Conservation (phyloP, 306 rosid species). For the Vachellia pachyceras region DNA sequence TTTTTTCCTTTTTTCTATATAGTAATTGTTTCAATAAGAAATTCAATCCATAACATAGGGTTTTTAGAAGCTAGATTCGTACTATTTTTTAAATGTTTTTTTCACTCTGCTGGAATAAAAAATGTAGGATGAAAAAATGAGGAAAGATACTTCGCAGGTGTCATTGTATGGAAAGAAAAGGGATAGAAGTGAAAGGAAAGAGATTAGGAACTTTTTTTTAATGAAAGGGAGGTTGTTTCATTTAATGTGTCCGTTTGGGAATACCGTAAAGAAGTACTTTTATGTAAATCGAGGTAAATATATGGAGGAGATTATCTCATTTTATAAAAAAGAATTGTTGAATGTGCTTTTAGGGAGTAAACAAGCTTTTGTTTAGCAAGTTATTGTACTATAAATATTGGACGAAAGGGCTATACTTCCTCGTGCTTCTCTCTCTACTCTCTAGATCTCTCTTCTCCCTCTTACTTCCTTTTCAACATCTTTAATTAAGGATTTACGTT, state of each 20-base stretch:
- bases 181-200: background rate
- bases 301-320: too few relatives aligned
- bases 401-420: background rate
- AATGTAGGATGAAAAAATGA: background rate
- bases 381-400: background rate
- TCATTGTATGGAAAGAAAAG: slow-evolving; percentile 3
- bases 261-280: too few relatives aligned
- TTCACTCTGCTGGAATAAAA: background rate
- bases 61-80: background rate
- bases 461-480: too few relatives aligned
- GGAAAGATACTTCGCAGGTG: slow-evolving; percentile 1
- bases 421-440: too few relatives aligned
- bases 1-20: background rate
- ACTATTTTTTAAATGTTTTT: background rate
- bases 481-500: too few relatives aligned
- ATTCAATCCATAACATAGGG: slow-evolving; percentile 27
- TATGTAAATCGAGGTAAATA: too few relatives aligned
- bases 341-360: too few relatives aligned
- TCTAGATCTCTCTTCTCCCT: too few relatives aligned
- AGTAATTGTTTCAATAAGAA: slow-evolving; percentile 3
- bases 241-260: slow-evolving; percentile 14
- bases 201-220: background rate
- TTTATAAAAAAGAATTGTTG: too few relatives aligned
- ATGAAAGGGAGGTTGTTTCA: background rate
- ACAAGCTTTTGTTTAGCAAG: too few relatives aligned